Conservation (phyloP, 2,329 filamentous ascomycete species). For the Ambrosiella beaveri region DNA sequence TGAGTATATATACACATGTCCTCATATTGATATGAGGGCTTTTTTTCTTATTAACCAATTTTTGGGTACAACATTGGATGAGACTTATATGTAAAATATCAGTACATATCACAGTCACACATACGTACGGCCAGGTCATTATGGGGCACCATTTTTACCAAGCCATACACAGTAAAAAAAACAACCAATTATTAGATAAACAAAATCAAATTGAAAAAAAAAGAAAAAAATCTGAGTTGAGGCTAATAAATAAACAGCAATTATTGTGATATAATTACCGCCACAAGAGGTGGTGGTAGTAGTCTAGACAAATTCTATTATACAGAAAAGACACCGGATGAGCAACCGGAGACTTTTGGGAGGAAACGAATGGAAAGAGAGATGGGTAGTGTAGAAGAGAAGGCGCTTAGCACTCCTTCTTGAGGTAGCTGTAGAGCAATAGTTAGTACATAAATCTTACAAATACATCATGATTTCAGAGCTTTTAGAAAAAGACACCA, state of each 20-base stretch:
- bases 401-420: conserved; percentile 12
- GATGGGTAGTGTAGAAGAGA: neutral
- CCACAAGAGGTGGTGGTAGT: conserved; percentile 5
- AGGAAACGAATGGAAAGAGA: neutral
- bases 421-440: conserved; percentile 9
- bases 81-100: no score
- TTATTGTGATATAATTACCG: neutral
- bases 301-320: conserved; percentile 14
- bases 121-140: no score
- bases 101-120: no score
- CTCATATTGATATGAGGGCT: no score
- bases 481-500: neutral
- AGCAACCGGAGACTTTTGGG: neutral
- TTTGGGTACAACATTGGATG: no score
- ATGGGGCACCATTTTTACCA: no score
- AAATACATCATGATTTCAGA: neutral
- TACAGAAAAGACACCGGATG: conserved; percentile 7
- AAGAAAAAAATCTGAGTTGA: no score
- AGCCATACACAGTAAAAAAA: no score
- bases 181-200: no score
- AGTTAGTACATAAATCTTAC: conserved; percentile 16
- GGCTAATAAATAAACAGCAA: no score
- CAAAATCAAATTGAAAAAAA: no score
- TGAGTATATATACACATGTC: neutral
- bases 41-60: no score